These are phyloP conservation scores for Vanderwaltozyma verrucispora DNA, from an alignment of 805 yeast species.

Conservation along the genomic window DNA sequence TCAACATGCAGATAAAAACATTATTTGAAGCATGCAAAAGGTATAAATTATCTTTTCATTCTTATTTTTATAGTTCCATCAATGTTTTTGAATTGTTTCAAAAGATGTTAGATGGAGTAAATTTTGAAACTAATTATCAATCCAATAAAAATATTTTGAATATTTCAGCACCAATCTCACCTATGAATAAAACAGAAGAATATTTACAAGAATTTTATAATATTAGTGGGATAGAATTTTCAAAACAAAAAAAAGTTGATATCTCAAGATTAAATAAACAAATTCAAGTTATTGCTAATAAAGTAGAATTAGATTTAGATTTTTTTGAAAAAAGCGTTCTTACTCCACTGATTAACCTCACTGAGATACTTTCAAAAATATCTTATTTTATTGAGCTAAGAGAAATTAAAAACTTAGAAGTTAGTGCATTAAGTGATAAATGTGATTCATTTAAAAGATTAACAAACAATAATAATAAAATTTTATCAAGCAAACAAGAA, in stretches of 20 bases:
- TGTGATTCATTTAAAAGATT: conserved; percentile 2
- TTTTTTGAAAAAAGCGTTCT: conserved; percentile 12
- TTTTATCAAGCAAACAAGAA: conserved; percentile 5
- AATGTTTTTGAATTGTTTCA: conserved; percentile 8
- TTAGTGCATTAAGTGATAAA: conserved; percentile 5
- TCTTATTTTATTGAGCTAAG: background rate
- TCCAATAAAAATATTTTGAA: too few relatives aligned
- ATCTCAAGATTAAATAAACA: conserved; percentile 9
- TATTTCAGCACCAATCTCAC: background rate
- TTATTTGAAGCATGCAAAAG: conserved; percentile 7
- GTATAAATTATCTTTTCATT: conserved; percentile 7
- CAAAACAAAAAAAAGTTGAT: conserved; percentile 3
- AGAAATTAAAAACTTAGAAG: conserved; percentile 3
- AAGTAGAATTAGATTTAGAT: conserved; percentile 10
- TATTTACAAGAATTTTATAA: conserved; percentile 4
- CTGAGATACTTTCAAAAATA: conserved; percentile 5
- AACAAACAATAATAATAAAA: conserved; percentile 2
- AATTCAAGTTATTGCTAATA: conserved; percentile 7
- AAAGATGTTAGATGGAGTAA: conserved; percentile 6
- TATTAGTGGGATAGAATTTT: conserved; percentile 2
- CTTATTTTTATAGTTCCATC: conserved; percentile 6
- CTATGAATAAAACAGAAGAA: conserved; percentile 1
- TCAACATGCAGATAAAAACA: conserved; percentile 3
- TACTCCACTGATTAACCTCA: conserved; percentile 8
- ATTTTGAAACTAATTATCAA: background rate